phyloP scores from a whole-genome alignment of 805 yeast species.

The Sugiyamaella lignohabitans region DNA sequence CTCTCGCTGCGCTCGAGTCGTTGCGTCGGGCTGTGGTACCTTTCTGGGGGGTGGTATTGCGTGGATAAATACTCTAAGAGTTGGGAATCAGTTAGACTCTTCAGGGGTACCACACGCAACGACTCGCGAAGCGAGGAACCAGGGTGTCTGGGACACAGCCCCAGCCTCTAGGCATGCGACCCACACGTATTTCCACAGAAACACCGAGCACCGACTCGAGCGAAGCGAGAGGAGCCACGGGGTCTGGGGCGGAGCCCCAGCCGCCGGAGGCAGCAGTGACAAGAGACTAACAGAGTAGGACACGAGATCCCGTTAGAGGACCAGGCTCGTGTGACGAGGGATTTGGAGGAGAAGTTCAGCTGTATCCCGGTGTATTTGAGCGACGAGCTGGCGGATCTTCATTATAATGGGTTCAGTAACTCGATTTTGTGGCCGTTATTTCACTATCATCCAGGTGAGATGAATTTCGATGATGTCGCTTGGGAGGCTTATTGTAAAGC shows the following conservation, averaged over 20 bases:
- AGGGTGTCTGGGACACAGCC: too few relatives aligned
- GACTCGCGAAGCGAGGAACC: too few relatives aligned
- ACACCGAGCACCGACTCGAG: too few relatives aligned
- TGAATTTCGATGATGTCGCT: conserved; percentile 94
- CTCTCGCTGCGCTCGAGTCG: not conserved
- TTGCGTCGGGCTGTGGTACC: not conserved
- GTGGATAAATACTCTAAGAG: too few relatives aligned
- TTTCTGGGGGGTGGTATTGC: too few relatives aligned
- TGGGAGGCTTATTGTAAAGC: conserved; percentile 98
- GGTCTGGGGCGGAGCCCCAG: not conserved
- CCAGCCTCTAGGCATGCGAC: too few relatives aligned
- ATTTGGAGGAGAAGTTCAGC: conserved; percentile 68
- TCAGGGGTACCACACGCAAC: too few relatives aligned
- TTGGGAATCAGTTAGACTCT: too few relatives aligned
- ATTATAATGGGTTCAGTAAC: conserved; percentile 93
- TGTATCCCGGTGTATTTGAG: conserved; percentile 85
- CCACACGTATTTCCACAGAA: too few relatives aligned
- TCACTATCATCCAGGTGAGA: conserved; percentile 98
- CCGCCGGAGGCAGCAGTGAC: not conserved
- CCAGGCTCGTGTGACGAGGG: conserved; percentile 58
- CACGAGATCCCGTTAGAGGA: conserved; percentile 76
- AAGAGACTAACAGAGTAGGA: conserved; percentile 14
- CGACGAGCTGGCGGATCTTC: conserved; percentile 89
- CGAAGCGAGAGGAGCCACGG: too few relatives aligned
- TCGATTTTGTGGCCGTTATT: conserved; percentile 96